A percentile compares a stretch with the other conserved stretches of the same genome.
These are phyloP conservation scores for Dryadomyces sulphureus DNA, from an alignment of 2,329 filamentous ascomycete genomes.

Conservation along the genomic window DNA sequence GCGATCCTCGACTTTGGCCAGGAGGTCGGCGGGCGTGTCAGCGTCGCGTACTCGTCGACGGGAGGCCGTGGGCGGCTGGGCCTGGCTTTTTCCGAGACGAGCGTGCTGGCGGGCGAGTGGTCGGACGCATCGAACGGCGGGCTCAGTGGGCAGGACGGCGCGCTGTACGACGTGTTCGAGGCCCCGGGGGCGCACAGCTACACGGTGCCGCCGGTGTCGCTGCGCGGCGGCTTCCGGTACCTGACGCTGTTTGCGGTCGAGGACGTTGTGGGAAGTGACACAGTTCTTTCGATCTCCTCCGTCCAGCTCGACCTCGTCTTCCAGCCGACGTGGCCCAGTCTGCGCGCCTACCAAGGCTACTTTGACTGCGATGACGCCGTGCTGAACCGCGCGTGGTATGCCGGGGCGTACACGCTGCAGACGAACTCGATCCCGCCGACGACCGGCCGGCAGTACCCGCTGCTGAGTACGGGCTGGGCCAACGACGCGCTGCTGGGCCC, in stretches of 20 bases:
- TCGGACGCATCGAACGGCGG: slow-evolving; percentile 33
- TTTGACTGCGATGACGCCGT: slow-evolving; percentile 32
- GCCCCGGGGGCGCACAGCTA: slow-evolving; percentile 16
- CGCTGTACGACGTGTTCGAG: slow-evolving; percentile 26
- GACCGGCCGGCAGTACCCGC: slow-evolving; percentile 17
- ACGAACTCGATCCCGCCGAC: slow-evolving; percentile 19
- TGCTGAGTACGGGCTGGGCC: slow-evolving; percentile 25
- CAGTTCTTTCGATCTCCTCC: slow-evolving; percentile 1
- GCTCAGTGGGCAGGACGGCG: slow-evolving; percentile 28
- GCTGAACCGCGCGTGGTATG: slow-evolving; percentile 39
- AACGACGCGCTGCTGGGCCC: slow-evolving; percentile 19
- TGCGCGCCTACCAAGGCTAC: slow-evolving; percentile 38
- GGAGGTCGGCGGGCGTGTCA: slow-evolving; percentile 41
- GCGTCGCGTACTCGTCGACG: slow-evolving; percentile 25
- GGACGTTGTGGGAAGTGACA: slow-evolving; percentile 2
- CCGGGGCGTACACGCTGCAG: slow-evolving; percentile 30
- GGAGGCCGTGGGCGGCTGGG: slow-evolving; percentile 21
- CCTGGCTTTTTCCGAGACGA: slow-evolving; percentile 31
- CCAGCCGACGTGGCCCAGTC: slow-evolving; percentile 27
- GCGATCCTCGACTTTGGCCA: slow-evolving; percentile 43
- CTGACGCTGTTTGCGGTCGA: slow-evolving; percentile 13
- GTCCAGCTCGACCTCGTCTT: slow-evolving; percentile 21
- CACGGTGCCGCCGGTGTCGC: slow-evolving; percentile 24
- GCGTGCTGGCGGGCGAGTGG: slow-evolving; percentile 29
- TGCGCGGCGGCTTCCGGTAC: slow-evolving; percentile 38